A percentile compares a stretch with the other conserved stretches of the same genome.
Conservation (phyloP, 345 rosid species). For the Gossypium raimondii region DNA sequence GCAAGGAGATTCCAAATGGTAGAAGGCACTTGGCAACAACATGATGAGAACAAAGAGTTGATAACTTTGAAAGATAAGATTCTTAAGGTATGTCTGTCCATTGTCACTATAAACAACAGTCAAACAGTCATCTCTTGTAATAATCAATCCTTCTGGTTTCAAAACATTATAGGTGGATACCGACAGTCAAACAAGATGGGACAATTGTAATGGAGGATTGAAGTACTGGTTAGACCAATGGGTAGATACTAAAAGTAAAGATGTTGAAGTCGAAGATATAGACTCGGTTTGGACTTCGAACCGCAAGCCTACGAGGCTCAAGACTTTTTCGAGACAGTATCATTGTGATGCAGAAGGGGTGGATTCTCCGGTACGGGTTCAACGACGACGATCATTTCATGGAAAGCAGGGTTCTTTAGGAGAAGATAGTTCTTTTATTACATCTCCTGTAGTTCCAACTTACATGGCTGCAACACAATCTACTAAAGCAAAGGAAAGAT, state of each 20-base stretch:
- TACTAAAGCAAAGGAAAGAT: conserved; percentile 78
- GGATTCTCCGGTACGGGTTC: conserved; percentile 31
- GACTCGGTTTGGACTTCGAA: conserved; percentile 43
- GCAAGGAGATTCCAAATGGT: conserved; percentile 48
- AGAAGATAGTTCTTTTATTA: conserved; percentile 48
- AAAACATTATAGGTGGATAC: conserved; percentile 49
- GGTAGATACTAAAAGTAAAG: conserved; percentile 76
- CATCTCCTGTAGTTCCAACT: conserved; percentile 49
- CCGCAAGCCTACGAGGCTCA: conserved; percentile 33
- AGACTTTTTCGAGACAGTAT: conserved; percentile 31
- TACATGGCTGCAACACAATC: conserved; percentile 91
- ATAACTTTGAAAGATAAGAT: conserved; percentile 47
- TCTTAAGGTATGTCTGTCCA: conserved; percentile 31
- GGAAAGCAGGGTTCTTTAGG: conserved; percentile 55
- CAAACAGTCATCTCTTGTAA: neutral
- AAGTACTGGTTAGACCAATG: conserved; percentile 86
- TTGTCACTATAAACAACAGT: neutral
- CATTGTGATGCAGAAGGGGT: conserved; percentile 16
- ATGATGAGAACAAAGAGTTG: conserved; percentile 38
- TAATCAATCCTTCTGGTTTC: neutral
- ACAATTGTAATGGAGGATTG: conserved; percentile 60
- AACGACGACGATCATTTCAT: conserved; percentile 41
- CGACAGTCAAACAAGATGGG: conserved; percentile 68
- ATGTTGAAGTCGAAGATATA: conserved; percentile 53
- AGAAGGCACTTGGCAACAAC: conserved; percentile 30